Base-by-base conservation (phyloP, 2,329 filamentous ascomycete species). In the Talaromyces sp. region DNA sequence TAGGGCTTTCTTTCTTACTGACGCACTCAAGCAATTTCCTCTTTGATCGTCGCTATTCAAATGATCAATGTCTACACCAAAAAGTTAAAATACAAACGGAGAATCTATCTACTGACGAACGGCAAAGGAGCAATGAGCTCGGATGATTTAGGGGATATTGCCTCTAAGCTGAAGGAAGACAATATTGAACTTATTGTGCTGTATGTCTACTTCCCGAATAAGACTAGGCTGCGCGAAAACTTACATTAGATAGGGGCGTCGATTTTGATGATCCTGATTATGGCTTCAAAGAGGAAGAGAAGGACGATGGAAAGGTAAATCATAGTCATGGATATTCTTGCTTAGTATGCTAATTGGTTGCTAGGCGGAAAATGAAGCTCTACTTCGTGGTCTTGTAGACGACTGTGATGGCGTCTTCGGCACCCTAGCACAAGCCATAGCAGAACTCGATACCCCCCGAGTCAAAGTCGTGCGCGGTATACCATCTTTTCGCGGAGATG, bases 181-280 rank as follows among this genome's bases (percentile, higher is more conserved):
- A 84, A 84, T 3, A 95, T 98, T 64, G 86, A 95, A 66, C 80
- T 99, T 48, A 83, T 88, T 1, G 79, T 98, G 11, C 78, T 98
- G 88, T 92, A 75, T 75, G 89, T 83, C 33, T 21, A 31, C 23
- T 8, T 9, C 9, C 14, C 5, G 0, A n/a, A 33, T 52, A 11
- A 16, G 25, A 4, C 9, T n/a, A 11, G 25, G 46, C 14, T 14
- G 21, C 2, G 6, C 21, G 11, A 25, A 18, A 56, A 52, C 73
- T 78, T 73, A 75, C 63, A 7, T 23, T 35, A 33, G 48, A 3
- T 63, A 93, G 89, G 60, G 95, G 95, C 14, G 86, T 96, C 18
- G 95, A 99, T 73, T 98, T 99, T 75, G 92, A 99, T 72, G 92
- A 97, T 73, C 73, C 86, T 1, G 92, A 96, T 1, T 96, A 89